These are phyloP conservation scores for Fraxinus angustifolia DNA, from an alignment of 305 asterid species.

Conservation along the genomic window DNA sequence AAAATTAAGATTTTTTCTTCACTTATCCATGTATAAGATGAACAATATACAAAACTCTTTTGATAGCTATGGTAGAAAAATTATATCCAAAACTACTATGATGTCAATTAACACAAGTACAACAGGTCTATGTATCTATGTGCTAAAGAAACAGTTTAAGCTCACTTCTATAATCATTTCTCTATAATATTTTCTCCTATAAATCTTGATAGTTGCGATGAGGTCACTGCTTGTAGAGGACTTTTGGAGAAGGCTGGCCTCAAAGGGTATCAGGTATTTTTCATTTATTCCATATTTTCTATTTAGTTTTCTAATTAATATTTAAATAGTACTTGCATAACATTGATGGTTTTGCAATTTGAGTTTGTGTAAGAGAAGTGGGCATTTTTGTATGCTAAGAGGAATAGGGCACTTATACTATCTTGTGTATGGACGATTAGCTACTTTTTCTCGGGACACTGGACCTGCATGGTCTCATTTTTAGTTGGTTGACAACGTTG, in stretches of 20 bases:
- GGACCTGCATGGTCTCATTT: neutral
- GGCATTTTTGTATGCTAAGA: neutral
- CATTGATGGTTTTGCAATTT: neutral
- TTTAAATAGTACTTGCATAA: neutral
- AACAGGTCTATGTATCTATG: neutral
- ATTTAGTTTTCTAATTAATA: neutral
- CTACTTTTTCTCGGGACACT: neutral
- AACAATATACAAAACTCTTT: neutral
- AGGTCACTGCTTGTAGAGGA: conserved; percentile 50
- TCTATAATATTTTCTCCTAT: neutral
- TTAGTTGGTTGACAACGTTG: neutral
- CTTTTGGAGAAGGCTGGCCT: conserved; percentile 59
- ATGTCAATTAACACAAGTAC: neutral
- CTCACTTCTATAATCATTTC: neutral
- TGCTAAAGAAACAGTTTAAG: conserved; percentile 1
- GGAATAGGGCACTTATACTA: neutral
- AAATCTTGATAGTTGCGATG: conserved; percentile 44
- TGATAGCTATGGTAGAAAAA: neutral
- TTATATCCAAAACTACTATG: neutral
- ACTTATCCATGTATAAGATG: neutral
- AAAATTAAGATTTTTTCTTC: neutral
- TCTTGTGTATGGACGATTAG: neutral
- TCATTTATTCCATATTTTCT: neutral
- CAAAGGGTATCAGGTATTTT: conserved; percentile 80
- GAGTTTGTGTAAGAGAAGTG: neutral